Percentiles rank a stretch among this genome's conserved stretches.
Evolutionary conservation across 176 grass and related monocot species (phyloP).

Genomic region (Stipa capillata): DNA sequence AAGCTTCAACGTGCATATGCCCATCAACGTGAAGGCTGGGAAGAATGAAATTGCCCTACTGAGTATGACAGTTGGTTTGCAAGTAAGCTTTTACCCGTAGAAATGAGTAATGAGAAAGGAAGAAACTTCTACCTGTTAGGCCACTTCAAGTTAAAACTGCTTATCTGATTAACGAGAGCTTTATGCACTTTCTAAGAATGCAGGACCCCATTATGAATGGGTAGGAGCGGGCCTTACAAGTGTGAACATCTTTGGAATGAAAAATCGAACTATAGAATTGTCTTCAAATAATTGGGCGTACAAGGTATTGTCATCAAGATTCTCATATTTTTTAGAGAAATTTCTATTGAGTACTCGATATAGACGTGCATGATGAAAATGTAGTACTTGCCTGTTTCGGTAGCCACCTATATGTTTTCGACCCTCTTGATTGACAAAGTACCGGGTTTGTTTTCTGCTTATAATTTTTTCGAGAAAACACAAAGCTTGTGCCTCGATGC

Average conservation of each 20-base stretch:
- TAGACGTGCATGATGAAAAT: slow-evolving; percentile 7
- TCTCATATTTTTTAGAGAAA: neutral
- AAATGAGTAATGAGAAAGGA: neutral
- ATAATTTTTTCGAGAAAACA: too few relatives aligned
- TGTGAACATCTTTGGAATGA: slow-evolving; percentile 59
- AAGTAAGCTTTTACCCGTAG: slow-evolving; percentile 48
- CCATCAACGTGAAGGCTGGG: slow-evolving; percentile 49
- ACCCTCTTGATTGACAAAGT: neutral
- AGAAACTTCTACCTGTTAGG: neutral
- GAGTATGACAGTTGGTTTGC: slow-evolving; percentile 93
- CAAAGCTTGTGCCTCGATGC: too few relatives aligned
- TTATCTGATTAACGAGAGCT: slow-evolving; percentile 7
- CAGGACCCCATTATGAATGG: slow-evolving; percentile 84
- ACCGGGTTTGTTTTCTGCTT: neutral
- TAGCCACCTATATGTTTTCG: neutral
- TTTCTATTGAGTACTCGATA: neutral
- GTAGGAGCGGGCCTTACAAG: slow-evolving; percentile 72
- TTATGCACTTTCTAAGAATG: slow-evolving; percentile 57
- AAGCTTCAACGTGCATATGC: slow-evolving; percentile 48
- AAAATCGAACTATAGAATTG: slow-evolving; percentile 42
- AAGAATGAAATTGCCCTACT: slow-evolving; percentile 80
- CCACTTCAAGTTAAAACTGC: neutral
- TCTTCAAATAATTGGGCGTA: slow-evolving; percentile 63
- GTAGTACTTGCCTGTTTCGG: neutral
- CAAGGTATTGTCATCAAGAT: slow-evolving; percentile 44